Evolutionary conservation across 257 asterid genomes (phyloP).

Genomic region (Linaria vulgaris): DNA sequence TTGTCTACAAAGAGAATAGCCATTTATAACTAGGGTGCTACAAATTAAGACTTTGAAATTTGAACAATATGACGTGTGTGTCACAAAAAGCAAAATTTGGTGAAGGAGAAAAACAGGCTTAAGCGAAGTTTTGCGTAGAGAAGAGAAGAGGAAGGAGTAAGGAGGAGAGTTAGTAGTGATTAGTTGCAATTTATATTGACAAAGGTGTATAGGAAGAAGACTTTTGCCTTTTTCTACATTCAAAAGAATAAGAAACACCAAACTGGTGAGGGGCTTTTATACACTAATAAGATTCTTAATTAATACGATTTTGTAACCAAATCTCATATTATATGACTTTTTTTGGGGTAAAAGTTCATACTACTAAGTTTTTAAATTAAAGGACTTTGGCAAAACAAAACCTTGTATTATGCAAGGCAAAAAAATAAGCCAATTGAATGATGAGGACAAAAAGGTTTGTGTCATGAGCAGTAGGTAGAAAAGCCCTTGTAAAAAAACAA

Average conservation of each 20-base stretch:
- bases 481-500: no score
- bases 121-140: not conserved
- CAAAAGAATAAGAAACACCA: conserved; percentile 10
- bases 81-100: not conserved
- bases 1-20: conserved; percentile 35
- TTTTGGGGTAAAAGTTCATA: not conserved
- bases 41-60: not conserved
- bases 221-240: not conserved
- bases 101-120: not conserved
- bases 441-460: no score
- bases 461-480: no score
- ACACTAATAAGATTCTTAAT: conserved; percentile 12
- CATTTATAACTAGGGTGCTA: conserved; percentile 20
- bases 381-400: no score
- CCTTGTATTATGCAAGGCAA: no score
- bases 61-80: not conserved
- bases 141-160: not conserved
- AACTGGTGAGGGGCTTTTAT: conserved; percentile 24
- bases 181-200: conserved; percentile 4
- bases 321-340: not conserved
- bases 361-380: no score
- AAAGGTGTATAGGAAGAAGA: no score
- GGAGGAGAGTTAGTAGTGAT: not conserved
- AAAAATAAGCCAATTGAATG: no score
- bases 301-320: not conserved